phyloP scores from a whole-genome alignment of 345 rosid genomes.

The Anastatica hierochuntica region DNA sequence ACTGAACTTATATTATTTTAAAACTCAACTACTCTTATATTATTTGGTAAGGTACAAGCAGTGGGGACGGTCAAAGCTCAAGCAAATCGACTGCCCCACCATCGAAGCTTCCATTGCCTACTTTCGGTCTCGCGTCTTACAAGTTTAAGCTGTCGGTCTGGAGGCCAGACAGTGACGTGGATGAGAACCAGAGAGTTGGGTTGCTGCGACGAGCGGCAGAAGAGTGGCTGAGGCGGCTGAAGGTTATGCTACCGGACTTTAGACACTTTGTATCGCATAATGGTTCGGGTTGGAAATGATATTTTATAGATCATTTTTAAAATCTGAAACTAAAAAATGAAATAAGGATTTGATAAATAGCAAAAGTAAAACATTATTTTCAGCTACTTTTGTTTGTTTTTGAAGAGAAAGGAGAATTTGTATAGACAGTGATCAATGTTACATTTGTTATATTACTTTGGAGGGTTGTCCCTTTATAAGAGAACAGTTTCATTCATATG shows the following conservation, averaged over 20 bases:
- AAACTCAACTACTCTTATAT: not conserved
- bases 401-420: conserved; percentile 6
- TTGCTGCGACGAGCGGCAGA: conserved; percentile 50
- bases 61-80: conserved; percentile 34
- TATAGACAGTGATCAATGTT: conserved; percentile 23
- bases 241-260: conserved; percentile 69
- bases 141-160: conserved; percentile 55
- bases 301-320: not conserved
- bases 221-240: conserved; percentile 60
- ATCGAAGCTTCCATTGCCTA: conserved; percentile 42
- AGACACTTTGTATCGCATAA: conserved; percentile 53
- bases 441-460: conserved; percentile 7
- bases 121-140: conserved; percentile 67
- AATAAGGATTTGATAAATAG: conserved; percentile 10
- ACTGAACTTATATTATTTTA: not conserved
- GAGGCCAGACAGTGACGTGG: conserved; percentile 28
- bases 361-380: conserved; percentile 6
- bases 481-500: no score
- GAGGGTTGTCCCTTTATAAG: not conserved
- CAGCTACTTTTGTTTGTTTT: not conserved
- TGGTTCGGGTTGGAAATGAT: conserved; percentile 13
- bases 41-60: conserved; percentile 12
- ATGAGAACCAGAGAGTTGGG: conserved; percentile 43
- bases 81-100: no score
- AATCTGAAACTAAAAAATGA: not conserved